Conservation (phyloP, 2,329 filamentous ascomycete species). For the Lecanoromycetidae sp. region DNA sequence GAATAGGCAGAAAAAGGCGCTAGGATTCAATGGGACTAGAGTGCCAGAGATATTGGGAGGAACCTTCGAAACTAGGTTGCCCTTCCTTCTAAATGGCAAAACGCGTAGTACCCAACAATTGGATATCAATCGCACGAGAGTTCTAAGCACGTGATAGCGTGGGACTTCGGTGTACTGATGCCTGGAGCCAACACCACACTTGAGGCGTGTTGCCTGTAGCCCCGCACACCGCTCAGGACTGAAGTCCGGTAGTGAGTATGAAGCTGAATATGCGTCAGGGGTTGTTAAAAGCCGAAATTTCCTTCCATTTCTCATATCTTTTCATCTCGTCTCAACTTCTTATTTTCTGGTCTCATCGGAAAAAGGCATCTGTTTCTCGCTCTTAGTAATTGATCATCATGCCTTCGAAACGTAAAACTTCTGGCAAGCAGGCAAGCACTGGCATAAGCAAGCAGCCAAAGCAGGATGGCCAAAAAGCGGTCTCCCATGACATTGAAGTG, state of each 20-base stretch:
- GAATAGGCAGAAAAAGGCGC: no score
- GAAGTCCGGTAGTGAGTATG: neutral
- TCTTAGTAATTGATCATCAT: neutral
- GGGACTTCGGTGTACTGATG: neutral
- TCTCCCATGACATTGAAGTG: slow-evolving; percentile 30
- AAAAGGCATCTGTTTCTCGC: neutral
- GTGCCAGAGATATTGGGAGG: no score
- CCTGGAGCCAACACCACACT: neutral
- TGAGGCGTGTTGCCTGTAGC: neutral
- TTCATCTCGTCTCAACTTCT: neutral
- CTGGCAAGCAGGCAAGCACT: slow-evolving; percentile 18
- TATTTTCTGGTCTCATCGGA: neutral
- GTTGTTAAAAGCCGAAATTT: neutral
- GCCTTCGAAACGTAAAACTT: slow-evolving; percentile 17
- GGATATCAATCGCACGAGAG: no score
- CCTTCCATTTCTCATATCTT: neutral
- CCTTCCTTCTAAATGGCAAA: no score
- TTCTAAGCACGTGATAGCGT: slow-evolving; percentile 6
- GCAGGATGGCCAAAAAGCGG: slow-evolving; percentile 33
- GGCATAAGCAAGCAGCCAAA: slow-evolving; percentile 29
- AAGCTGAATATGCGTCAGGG: neutral
- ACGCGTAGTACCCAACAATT: no score
- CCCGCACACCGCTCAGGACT: neutral
- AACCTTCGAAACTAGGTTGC: no score
- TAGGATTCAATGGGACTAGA: no score